Evolutionary conservation across 192 early-diverging fungal species (phyloP), one percentile per base, ranked within the genome.

Genomic region (Coemansia sp.): DNA sequence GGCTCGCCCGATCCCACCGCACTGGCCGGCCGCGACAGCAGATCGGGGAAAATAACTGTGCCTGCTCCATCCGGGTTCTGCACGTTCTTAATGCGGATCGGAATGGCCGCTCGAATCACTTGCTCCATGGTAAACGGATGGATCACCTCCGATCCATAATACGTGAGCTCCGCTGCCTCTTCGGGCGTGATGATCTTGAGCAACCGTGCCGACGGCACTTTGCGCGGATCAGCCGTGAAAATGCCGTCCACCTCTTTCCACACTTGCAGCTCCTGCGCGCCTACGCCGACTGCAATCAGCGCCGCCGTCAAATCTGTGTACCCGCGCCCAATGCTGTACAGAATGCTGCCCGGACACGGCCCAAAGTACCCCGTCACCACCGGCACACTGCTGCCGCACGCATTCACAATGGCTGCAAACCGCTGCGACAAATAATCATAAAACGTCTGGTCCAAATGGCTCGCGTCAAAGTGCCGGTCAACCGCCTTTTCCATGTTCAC

Each of bases 241-340:
- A 99, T 99, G 51, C 97, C 97, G 62, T 99, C 97, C 7, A 99
- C 97, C 65, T 99, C 97, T 73, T 99, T 99, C 94, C 94, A 99
- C 11, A 99, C 92, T 73, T 99, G 97, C 63, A 99, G 85, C 64
- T 99, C 97, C 49, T 89, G 84, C 12, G 96, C 96, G 53, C 84
- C 72, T 5, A 95, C 65, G 8, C 88, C 97, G 8, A 97, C 97
- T 2, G 97, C 93, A 38, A 93, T 86, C 52, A 99, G 83, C 1
- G 97, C 97, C 17, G 97, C 95, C 17, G 94, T 95, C 61, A 99
- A 83, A 70, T 99, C 97, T 0, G 97, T 99, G 83, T 99, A 99
- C 12, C 97, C 97, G 45, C 97, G 92, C 11, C 97, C 97, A 64
- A 99, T 90, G 74, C 88, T 94, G 43, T 84, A 83, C 54, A 99